Evolutionary conservation across 495 filamentous ascomycete species (phyloP).

Genomic region (Lasiosphaeriaceae sp.): DNA sequence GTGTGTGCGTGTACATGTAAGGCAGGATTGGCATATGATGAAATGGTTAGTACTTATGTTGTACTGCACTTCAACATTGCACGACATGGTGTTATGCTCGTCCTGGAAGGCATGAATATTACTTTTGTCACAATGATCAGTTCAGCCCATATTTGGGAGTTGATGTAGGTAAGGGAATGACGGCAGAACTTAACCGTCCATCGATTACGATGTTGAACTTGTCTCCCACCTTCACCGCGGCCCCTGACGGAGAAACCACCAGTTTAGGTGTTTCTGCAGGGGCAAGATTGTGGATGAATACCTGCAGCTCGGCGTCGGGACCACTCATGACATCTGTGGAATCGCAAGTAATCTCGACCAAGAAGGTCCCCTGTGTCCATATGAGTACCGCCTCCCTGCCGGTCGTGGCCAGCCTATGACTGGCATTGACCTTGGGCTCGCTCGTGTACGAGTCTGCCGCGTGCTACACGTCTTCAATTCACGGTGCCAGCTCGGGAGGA

Average conservation of each 20-base stretch:
- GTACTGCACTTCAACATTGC: background rate
- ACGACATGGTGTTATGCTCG: background rate
- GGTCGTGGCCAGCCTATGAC: background rate
- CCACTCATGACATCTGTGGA: background rate
- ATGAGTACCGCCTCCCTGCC: background rate
- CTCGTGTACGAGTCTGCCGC: background rate
- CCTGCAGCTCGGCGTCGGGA: background rate
- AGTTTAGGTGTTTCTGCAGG: background rate
- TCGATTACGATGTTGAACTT: background rate
- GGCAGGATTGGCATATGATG: too few relatives aligned
- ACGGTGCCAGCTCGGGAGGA: background rate
- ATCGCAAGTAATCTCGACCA: background rate
- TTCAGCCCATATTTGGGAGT: background rate
- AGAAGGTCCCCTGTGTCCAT: background rate
- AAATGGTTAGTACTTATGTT: background rate
- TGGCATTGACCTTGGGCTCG: background rate
- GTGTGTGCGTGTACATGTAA: too few relatives aligned
- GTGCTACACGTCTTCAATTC: background rate
- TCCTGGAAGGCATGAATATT: background rate
- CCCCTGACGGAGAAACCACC: background rate
- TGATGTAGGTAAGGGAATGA: background rate
- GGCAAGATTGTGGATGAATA: background rate
- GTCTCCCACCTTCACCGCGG: background rate
- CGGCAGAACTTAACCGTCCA: background rate
- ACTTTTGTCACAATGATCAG: background rate